phyloP scores from a whole-genome alignment of 331 rosid genomes.

The Quercus tomentella region DNA sequence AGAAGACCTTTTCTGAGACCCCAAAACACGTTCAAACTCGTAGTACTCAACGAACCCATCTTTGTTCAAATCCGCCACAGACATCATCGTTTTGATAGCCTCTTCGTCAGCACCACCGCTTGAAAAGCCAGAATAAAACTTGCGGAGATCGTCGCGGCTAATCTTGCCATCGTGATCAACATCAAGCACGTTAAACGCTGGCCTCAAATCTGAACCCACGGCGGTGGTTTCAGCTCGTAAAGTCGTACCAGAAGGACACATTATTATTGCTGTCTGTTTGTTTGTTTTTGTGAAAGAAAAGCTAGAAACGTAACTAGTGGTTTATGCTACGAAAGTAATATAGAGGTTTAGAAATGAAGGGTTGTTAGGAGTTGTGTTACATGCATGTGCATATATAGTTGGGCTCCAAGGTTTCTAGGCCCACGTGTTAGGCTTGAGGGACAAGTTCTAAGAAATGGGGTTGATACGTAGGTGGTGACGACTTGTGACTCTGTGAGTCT shows the following conservation, averaged over 20 bases:
- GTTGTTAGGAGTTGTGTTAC: no score
- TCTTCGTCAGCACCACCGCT: conserved; percentile 42
- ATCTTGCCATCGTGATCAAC: conserved; percentile 68
- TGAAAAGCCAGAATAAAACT: conserved; percentile 40
- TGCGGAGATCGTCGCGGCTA: conserved; percentile 62
- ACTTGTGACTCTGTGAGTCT: background rate
- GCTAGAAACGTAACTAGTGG: no score
- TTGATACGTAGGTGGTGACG: conserved; percentile 23
- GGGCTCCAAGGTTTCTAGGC: background rate
- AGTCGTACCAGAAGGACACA: conserved; percentile 67
- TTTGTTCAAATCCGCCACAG: conserved; percentile 65
- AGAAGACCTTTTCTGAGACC: conserved; percentile 8
- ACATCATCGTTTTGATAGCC: conserved; percentile 59
- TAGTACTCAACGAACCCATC: conserved; percentile 87
- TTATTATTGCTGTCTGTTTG: background rate
- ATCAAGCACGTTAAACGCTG: conserved; percentile 69
- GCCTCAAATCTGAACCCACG: conserved; percentile 28
- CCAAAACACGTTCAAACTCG: conserved; percentile 77
- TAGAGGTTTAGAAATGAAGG: no score
- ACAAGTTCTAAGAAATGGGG: background rate
- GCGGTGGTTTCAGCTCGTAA: background rate
- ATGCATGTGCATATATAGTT: background rate
- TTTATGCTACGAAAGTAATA: no score
- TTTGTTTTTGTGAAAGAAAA: no score
- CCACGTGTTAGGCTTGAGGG: conserved; percentile 6